Percentiles rank a stretch among this genome's conserved stretches.
These are phyloP conservation scores for Miscanthus sacchariflorus DNA, from an alignment of 202 grass and related monocot genomes.

Conservation along the genomic window DNA sequence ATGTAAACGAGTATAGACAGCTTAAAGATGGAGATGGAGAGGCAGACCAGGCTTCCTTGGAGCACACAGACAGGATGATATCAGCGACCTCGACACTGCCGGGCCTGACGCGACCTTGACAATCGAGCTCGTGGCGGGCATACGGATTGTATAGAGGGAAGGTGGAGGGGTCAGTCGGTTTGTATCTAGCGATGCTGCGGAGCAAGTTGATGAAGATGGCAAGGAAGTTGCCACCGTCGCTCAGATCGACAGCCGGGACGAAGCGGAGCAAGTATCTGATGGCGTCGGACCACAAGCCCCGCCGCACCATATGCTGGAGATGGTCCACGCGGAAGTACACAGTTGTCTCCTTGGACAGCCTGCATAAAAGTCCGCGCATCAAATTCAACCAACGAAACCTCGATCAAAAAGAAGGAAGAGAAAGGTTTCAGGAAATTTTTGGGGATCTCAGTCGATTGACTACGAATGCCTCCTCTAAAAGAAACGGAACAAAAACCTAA, in stretches of 20 bases:
- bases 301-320: slow-evolving; percentile 2
- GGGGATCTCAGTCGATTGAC: too few relatives aligned
- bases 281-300: not conserved
- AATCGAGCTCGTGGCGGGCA: too few relatives aligned
- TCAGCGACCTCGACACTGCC: not conserved
- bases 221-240: too few relatives aligned
- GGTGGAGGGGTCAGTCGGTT: not conserved
- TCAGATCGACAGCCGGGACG: not conserved
- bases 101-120: not conserved
- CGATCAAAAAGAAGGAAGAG: not conserved
- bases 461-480: too few relatives aligned
- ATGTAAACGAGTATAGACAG: not conserved
- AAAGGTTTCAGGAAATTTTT: too few relatives aligned
- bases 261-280: not conserved
- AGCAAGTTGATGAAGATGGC: too few relatives aligned
- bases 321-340: not conserved
- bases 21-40: not conserved
- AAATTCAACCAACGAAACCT: too few relatives aligned
- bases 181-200: not conserved
- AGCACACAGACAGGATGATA: not conserved
- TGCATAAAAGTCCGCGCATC: not conserved
- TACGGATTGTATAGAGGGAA: not conserved
- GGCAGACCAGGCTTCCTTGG: not conserved
- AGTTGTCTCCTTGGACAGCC: not conserved
- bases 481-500: too few relatives aligned